Base-by-base conservation (phyloP, 805 yeast species). In the Saturnispora mendoncae region DNA sequence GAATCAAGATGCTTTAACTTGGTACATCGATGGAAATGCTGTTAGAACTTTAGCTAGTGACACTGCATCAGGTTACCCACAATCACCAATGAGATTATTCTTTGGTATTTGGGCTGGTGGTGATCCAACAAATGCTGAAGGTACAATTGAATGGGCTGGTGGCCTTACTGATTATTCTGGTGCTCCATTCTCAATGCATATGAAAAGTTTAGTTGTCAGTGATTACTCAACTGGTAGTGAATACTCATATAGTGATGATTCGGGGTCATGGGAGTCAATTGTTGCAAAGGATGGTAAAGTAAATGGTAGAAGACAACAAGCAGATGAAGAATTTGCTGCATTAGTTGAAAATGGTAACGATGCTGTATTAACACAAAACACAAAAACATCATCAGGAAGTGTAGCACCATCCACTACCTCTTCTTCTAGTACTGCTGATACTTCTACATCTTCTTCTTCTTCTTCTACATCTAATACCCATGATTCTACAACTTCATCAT, bases 71-170 rank as follows among this genome's bases (percentile, higher is more conserved):
- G 94, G 94, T 4, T 88, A 74, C 60, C 97, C 97, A 33, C 95
- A 87, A 64, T 66, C 86, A n/a, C 97, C 97, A 37, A 84, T 87
- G 88, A 48, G 50, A 36, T 5, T 52, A 1, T 70, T 65, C 49
- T 57, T 82, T 46, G 90, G 92, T 49, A 62, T 77, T 25, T 82
- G 92, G 90, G 87, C 87, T 4, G 90, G 88, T 52, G 92, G 92
- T 57, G 87, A 81, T 58, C 65, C 82, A 23, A 51, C 65, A 20
- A 80, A 80, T 52, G 65, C 68, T 6, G 65, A 65, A 29, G 90
- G 90, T 38, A 80, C 88, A 2, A 80, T 82, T 43, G 76, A 75
- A 53, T 82, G 92, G 92, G 86, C 90, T 4, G 90, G 90, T 44
- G 94, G 94, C 43, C 44, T 50, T 15, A 76, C 86, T 12, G 79